Conservation (phyloP, 257 asterid species). For the Lavandula angustifolia region DNA sequence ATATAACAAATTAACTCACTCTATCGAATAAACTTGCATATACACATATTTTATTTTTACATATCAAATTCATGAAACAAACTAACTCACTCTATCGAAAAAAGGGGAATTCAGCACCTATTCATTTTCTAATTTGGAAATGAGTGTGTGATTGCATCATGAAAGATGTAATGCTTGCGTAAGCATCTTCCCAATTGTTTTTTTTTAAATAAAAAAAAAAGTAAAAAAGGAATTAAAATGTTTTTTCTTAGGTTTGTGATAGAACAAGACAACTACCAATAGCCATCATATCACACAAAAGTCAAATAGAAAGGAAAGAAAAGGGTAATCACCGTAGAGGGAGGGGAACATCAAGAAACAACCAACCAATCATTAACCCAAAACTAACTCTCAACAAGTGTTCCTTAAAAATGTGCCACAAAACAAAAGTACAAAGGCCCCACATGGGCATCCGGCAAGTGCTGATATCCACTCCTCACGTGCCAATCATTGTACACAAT, state of each 20-base stretch:
- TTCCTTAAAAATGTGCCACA: constrained; percentile 14
- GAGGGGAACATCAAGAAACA: constrained; percentile 29
- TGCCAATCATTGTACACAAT: constrained; percentile 44
- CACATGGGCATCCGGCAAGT: constrained; percentile 38
- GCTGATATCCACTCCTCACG: constrained; percentile 53
- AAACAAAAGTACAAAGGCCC: constrained; percentile 24
- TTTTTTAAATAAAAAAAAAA: too few species aligned
- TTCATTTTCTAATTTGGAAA: too few species aligned
- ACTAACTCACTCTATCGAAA: too few species aligned
- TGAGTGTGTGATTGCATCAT: constrained; percentile 53
- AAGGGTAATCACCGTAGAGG: constrained; percentile 37
- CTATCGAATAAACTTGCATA: too few species aligned
- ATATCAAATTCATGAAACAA: too few species aligned
- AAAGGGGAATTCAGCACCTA: too few species aligned
- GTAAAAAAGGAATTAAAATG: not conserved
- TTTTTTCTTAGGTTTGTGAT: constrained; percentile 50
- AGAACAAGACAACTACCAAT: constrained; percentile 68
- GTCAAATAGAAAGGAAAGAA: constrained; percentile 27
- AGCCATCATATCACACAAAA: constrained; percentile 55
- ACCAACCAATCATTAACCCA: constrained; percentile 10
- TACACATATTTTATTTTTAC: not conserved
- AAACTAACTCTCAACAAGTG: not conserved
- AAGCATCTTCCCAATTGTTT: constrained; percentile 58
- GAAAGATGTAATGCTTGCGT: constrained; percentile 64
- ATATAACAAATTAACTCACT: too few species aligned